Evolutionary conservation across 1,139 yeast species (phyloP).

Genomic region (Diutina mesorugosa): DNA sequence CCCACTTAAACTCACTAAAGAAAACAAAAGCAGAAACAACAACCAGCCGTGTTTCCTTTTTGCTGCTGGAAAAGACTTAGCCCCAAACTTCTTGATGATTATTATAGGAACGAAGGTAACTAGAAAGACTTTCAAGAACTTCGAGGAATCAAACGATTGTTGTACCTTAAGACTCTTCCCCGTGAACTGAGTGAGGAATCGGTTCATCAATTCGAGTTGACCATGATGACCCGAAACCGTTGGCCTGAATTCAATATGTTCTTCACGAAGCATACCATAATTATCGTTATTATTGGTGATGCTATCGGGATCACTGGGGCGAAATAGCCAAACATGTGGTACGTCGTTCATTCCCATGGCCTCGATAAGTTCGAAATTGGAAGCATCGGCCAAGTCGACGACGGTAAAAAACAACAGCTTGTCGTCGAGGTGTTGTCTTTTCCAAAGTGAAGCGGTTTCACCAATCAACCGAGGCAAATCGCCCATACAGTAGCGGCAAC

Average conservation of each 20-base stretch:
- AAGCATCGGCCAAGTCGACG: constrained; percentile 35
- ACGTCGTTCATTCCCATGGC: constrained; percentile 31
- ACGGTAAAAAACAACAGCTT: constrained; percentile 31
- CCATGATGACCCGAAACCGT: constrained; percentile 19
- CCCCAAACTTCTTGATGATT: constrained; percentile 36
- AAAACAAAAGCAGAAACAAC: constrained; percentile 23
- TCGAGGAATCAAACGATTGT: constrained; percentile 18
- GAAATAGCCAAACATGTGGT: constrained; percentile 56
- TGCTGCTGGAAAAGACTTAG: constrained; percentile 16
- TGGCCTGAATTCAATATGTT: constrained; percentile 19
- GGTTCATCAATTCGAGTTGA: constrained; percentile 30
- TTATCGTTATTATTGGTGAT: constrained; percentile 10
- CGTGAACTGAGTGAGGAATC: constrained; percentile 33
- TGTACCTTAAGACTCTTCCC: constrained; percentile 29
- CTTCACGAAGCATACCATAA: constrained; percentile 15
- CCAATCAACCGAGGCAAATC: constrained; percentile 23
- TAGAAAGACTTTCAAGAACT: constrained; percentile 33
- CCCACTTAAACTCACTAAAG: constrained; percentile 42
- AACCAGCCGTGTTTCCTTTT: constrained; percentile 21
- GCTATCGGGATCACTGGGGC: constrained; percentile 23
- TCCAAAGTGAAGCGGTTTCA: constrained; percentile 30
- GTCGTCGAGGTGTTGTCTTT: constrained; percentile 24
- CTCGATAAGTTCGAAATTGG: constrained; percentile 21
- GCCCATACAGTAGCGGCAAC: constrained; percentile 28
- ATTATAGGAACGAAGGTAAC: constrained; percentile 33